These are phyloP conservation scores for Hsuehochloa calcarea DNA, from an alignment of 176 grass and related monocot genomes.

Conservation along the genomic window DNA sequence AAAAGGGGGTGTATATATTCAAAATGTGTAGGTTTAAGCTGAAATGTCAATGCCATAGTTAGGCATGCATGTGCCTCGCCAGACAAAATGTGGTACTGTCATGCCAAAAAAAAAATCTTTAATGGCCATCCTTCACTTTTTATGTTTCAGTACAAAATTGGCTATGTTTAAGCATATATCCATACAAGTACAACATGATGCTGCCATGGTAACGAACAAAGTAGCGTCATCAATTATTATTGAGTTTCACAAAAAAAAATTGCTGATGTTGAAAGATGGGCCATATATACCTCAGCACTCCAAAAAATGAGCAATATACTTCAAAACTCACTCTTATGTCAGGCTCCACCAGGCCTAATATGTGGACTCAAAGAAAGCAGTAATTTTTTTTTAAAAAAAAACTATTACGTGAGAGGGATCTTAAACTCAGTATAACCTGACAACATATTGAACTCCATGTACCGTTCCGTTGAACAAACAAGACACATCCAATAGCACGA, in stretches of 20 bases:
- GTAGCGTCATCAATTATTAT: not conserved
- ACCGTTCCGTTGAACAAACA: not conserved
- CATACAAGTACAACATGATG: not conserved
- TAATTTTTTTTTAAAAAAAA: too few species aligned
- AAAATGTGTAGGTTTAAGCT: not conserved
- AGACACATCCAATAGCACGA: conserved; percentile 15
- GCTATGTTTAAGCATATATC: conserved; percentile 8
- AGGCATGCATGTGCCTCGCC: not conserved
- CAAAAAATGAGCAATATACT: too few species aligned
- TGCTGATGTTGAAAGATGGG: too few species aligned
- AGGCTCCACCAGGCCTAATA: too few species aligned
- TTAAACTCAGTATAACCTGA: too few species aligned
- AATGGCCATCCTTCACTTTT: not conserved
- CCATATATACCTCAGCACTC: too few species aligned
- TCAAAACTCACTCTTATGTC: too few species aligned
- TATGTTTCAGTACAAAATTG: not conserved
- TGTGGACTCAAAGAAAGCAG: too few species aligned
- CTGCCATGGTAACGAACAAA: not conserved
- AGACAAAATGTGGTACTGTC: not conserved
- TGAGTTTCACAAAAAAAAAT: too few species aligned
- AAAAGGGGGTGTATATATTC: not conserved
- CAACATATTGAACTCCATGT: too few species aligned
- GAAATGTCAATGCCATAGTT: conserved; percentile 2
- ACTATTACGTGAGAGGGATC: too few species aligned
- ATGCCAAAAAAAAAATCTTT: not conserved